Evolutionary conservation across 1,284 basidiomycete species (phyloP).

Genomic region (Fomes fomentarius): DNA sequence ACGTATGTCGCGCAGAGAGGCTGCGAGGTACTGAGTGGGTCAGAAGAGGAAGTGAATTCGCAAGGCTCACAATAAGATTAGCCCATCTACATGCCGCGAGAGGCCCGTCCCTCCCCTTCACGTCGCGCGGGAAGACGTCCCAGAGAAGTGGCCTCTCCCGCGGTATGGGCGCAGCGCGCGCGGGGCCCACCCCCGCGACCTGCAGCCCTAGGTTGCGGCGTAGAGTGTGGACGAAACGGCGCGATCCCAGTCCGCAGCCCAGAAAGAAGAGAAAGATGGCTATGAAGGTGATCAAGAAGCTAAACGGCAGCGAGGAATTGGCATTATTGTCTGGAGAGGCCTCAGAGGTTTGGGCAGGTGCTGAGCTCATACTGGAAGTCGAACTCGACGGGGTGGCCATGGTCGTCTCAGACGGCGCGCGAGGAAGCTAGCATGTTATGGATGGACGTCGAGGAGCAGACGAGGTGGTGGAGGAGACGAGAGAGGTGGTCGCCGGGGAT

Average conservation of each 20-base stretch:
- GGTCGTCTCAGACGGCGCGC: no score
- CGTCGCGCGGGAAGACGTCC: constrained; percentile 23
- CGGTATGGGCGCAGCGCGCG: background rate
- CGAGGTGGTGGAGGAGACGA: no score
- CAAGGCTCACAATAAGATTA: constrained; percentile 21
- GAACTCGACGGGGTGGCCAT: no score
- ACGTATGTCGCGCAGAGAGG: constrained; percentile 25
- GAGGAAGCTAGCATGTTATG: no score
- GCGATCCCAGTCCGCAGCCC: constrained; percentile 55
- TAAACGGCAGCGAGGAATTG: constrained; percentile 43
- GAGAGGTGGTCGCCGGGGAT: no score
- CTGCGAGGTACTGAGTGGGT: constrained; percentile 9
- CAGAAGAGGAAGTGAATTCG: background rate
- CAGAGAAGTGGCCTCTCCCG: constrained; percentile 21
- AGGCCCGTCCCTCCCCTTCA: background rate
- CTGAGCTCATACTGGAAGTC: no score
- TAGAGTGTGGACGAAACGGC: constrained; percentile 36
- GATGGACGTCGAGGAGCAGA: no score
- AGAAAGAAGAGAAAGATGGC: constrained; percentile 60
- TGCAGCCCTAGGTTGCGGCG: constrained; percentile 24
- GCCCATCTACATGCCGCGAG: constrained; percentile 11
- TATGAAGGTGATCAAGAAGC: constrained; percentile 65
- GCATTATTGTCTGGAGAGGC: no score
- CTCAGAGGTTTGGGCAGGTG: no score
- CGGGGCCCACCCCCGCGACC: constrained; percentile 2